A percentile compares a stretch with the other conserved stretches of the same genome.
These are phyloP conservation scores for Globisporangium nodosum DNA, from an alignment of 352 stramenopile species.

Conservation along the genomic window DNA sequence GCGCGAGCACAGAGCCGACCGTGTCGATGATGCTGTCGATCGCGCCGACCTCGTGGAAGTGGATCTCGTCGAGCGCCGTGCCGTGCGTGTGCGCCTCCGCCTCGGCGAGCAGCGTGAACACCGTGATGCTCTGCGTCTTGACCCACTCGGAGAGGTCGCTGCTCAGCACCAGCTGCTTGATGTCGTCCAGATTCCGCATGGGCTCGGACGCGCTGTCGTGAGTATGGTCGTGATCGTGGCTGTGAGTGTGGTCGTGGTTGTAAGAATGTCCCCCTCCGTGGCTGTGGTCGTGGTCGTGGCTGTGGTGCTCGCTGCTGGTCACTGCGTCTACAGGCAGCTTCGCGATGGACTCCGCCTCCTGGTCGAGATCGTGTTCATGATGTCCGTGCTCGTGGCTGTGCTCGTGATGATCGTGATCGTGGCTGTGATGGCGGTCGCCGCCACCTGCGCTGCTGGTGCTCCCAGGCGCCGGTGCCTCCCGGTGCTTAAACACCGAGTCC, in stretches of 20 bases:
- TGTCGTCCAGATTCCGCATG: slow-evolving; percentile 90
- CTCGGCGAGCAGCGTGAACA: slow-evolving; percentile 90
- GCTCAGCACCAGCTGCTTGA: slow-evolving; percentile 78
- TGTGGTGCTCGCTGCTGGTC: not conserved
- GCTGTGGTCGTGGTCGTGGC: not conserved
- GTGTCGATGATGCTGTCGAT: slow-evolving; percentile 98
- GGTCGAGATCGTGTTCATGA: slow-evolving; percentile 8
- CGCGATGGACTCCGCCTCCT: not conserved
- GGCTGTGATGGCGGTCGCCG: not conserved
- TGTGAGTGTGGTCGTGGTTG: slow-evolving; percentile 20
- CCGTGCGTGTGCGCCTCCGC: slow-evolving; percentile 94
- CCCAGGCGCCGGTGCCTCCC: slow-evolving; percentile 30
- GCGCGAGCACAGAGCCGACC: slow-evolving; percentile 90
- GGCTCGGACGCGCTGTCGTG: slow-evolving; percentile 46
- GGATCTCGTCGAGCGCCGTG: slow-evolving; percentile 88
- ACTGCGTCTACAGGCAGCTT: too few relatives aligned
- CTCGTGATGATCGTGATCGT: not conserved
- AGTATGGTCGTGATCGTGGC: slow-evolving; percentile 20
- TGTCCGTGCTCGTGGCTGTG: not conserved
- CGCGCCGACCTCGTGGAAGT: slow-evolving; percentile 98
- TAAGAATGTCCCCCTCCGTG: slow-evolving; percentile 10
- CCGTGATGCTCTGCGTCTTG: slow-evolving; percentile 83
- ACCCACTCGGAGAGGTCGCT: slow-evolving; percentile 84
- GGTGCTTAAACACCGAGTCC: slow-evolving; percentile 81
- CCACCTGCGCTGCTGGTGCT: not conserved